Evolutionary conservation across 139 green algal species (phyloP), one percentile per base, ranked within the genome.

Genomic region (Tetradesmus lagerheimii): DNA sequence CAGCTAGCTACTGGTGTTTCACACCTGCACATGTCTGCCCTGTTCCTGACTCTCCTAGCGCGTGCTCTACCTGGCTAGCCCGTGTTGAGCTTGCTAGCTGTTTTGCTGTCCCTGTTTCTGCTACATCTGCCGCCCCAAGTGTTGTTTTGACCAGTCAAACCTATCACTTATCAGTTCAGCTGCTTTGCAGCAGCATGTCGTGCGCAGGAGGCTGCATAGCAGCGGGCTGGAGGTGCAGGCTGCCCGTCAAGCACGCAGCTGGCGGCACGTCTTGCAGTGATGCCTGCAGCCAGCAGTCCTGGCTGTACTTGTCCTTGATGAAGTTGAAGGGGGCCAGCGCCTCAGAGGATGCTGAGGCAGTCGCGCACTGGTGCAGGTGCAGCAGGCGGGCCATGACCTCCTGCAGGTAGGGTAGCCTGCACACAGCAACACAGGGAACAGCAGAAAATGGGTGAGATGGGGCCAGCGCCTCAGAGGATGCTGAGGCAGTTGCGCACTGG

Each of bases 241-340:
- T 23, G 16, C 25, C 57, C 8, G 57, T 4, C 57, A 71, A 27
- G 23, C 23, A n/a, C 8, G 57, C 57, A n/a, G n/a, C 47, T 37
- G 34, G 35, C 12, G 82, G 82, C 18, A 78, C 82, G 3, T 35
- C 57, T 53, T n/a, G 16, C 18, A 78, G 53, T 37, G 82, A 88
- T 25, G 82, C 67, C 27, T 79, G 34, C 41, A 90, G 50, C 86
- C 86, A 90, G 76, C 76, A 85, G 35, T 85, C 86, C 35, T 85
- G 86, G 18, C 43, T 31, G 43, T 81, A 91, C 80, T 91, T 91
- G 18, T 88, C 88, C 20, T 62, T 78, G 23, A 91, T 62, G n/a
- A 78, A 81, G 6, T 25, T n/a, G n/a, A 91, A 47, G 27, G 80
- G 88, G 8, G 50, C 57, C 62, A 78, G 41, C 31, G 67, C 35